Evolutionary conservation across 495 filamentous ascomycete species (phyloP).

Genomic region (Amniculicola lignicola): DNA sequence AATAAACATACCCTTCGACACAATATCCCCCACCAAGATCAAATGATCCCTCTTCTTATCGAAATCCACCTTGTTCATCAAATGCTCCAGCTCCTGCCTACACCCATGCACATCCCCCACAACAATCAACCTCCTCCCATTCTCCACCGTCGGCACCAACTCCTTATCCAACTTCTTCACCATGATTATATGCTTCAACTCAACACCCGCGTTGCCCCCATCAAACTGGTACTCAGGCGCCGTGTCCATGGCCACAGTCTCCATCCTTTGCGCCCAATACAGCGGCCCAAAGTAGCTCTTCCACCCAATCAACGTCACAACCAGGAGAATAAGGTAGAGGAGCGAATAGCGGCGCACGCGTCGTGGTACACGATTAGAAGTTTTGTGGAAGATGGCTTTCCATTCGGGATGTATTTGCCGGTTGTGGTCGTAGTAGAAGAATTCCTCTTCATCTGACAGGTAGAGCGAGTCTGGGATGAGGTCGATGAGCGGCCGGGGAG

Average conservation of each 20-base stretch:
- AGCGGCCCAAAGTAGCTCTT: slow-evolving; percentile 42
- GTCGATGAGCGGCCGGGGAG: slow-evolving; percentile 18
- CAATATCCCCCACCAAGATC: slow-evolving; percentile 77
- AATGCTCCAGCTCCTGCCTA: slow-evolving; percentile 57
- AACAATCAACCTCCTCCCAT: slow-evolving; percentile 56
- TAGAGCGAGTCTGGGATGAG: slow-evolving; percentile 18
- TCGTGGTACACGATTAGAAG: slow-evolving; percentile 22
- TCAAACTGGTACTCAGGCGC: slow-evolving; percentile 43
- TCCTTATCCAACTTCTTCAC: slow-evolving; percentile 44
- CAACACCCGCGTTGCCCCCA: slow-evolving; percentile 50
- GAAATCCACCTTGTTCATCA: slow-evolving; percentile 69
- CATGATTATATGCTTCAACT: slow-evolving; percentile 51
- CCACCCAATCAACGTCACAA: slow-evolving; percentile 46
- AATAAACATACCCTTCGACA: slow-evolving; percentile 70
- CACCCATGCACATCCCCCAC: slow-evolving; percentile 93
- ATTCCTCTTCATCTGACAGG: slow-evolving; percentile 25
- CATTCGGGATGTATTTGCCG: slow-evolving; percentile 23
- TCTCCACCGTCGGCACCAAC: slow-evolving; percentile 25
- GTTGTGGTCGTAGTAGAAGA: slow-evolving; percentile 23
- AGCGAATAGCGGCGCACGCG: slow-evolving; percentile 43
- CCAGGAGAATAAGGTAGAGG: slow-evolving; percentile 45
- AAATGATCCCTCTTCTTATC: slow-evolving; percentile 66
- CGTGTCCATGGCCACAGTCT: slow-evolving; percentile 43
- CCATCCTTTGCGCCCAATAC: slow-evolving; percentile 42
- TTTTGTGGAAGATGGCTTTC: slow-evolving; percentile 9